A percentile compares a stretch with the other conserved stretches of the same genome.
These are phyloP conservation scores for Ceratorhiza oryzae-sativae DNA, from an alignment of 1,284 basidiomycete genomes.

Conservation along the genomic window DNA sequence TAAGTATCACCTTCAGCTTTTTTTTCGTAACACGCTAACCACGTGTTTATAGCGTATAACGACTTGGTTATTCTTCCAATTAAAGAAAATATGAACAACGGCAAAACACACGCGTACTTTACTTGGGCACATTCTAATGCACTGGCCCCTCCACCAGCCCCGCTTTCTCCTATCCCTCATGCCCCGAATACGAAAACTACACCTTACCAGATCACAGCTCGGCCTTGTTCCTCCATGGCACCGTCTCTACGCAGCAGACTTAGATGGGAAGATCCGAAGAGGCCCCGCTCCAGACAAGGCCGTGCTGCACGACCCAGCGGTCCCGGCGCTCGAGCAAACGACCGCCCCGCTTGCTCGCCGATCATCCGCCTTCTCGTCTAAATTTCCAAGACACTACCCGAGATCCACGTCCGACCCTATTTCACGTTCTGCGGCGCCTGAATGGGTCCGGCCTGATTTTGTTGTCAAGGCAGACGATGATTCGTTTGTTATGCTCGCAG, in stretches of 20 bases:
- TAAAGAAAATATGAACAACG: conserved; percentile 89
- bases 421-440: conserved; percentile 47
- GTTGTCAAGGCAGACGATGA: conserved; percentile 95
- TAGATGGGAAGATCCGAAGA: conserved; percentile 5
- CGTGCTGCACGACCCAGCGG: conserved; percentile 40
- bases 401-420: conserved; percentile 59
- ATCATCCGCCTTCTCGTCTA: conserved; percentile 9
- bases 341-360: conserved; percentile 41
- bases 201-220: conserved; percentile 22
- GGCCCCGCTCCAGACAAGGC: conserved; percentile 44
- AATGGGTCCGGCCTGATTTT: conserved; percentile 84
- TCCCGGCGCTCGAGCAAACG: conserved; percentile 23
- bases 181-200: conserved; percentile 19
- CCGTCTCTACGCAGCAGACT: conserved; percentile 12
- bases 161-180: conserved; percentile 31
- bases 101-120: conserved; percentile 87
- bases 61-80: conserved; percentile 88
- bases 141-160: conserved; percentile 78
- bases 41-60: conserved; percentile 70
- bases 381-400: conserved; percentile 49
- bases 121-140: conserved; percentile 90
- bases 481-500: conserved; percentile 91
- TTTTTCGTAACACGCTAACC: conserved; percentile 23
- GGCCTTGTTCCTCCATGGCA: conserved; percentile 22
- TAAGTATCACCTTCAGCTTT: conserved; percentile 55